phyloP scores from a whole-genome alignment of 1,284 basidiomycete species.

The Agaricales sp. region DNA sequence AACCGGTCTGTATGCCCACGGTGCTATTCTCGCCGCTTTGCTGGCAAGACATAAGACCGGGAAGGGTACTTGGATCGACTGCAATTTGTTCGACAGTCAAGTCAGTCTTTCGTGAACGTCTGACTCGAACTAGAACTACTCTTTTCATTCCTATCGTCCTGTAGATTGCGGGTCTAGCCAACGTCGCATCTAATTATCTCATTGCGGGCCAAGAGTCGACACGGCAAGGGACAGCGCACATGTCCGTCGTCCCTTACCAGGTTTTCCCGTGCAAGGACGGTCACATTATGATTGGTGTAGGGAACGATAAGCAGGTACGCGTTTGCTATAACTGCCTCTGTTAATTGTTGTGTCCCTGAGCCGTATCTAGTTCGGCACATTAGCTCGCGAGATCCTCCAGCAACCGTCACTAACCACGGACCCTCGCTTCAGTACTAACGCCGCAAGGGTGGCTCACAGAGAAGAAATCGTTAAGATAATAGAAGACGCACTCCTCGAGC shows the following conservation, averaged over 20 bases:
- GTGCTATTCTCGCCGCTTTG: conserved; percentile 87
- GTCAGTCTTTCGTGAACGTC: conserved; percentile 24
- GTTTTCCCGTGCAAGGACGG: conserved; percentile 84
- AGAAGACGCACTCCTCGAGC: conserved; percentile 45
- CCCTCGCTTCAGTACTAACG: conserved; percentile 64
- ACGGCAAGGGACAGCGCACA: conserved; percentile 88
- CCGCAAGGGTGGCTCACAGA: conserved; percentile 70
- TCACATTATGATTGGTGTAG: conserved; percentile 91
- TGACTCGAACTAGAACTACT: neutral
- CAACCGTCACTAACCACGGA: conserved; percentile 47
- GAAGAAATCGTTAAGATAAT: conserved; percentile 66
- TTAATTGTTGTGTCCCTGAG: neutral
- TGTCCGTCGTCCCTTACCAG: conserved; percentile 87
- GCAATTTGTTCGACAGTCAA: conserved; percentile 81
- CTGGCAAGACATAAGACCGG: conserved; percentile 79
- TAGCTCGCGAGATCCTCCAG: conserved; percentile 51
- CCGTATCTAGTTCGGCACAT: conserved; percentile 49
- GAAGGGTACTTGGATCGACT: conserved; percentile 85
- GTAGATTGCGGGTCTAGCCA: conserved; percentile 84
- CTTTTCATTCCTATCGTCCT: neutral
- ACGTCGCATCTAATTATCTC: conserved; percentile 91
- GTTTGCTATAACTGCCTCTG: conserved; percentile 1
- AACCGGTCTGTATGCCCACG: conserved; percentile 89
- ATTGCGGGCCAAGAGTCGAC: conserved; percentile 79
- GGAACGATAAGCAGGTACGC: conserved; percentile 78